Conservation (phyloP, 2,329 filamentous ascomycete species). For the Chalaropsis thielavioides region DNA sequence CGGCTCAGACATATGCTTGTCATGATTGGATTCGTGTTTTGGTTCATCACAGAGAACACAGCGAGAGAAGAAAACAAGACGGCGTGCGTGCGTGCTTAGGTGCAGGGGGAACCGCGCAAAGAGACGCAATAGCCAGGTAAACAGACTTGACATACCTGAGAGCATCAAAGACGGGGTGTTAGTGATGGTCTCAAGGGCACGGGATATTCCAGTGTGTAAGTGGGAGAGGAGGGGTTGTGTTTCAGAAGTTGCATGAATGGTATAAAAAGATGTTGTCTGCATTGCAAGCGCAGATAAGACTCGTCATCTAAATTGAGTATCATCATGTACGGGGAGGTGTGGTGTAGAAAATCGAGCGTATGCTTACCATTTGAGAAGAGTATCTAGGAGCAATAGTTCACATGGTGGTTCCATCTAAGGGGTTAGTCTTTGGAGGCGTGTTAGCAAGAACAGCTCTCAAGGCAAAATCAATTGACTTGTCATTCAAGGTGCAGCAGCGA, state of each 20-base stretch:
- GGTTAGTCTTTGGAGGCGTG: background rate
- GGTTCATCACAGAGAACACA: slow-evolving; percentile 17
- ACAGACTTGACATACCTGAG: background rate
- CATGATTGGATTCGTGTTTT: slow-evolving; percentile 56
- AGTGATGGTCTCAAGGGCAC: background rate
- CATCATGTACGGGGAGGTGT: slow-evolving; percentile 23
- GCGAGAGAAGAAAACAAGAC: background rate
- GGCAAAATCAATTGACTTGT: background rate
- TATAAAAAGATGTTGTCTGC: slow-evolving; percentile 50
- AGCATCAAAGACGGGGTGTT: background rate
- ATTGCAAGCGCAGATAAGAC: slow-evolving; percentile 62
- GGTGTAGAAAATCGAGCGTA: background rate
- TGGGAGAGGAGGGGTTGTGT: slow-evolving; percentile 18
- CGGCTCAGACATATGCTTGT: slow-evolving; percentile 98
- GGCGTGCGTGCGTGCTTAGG: background rate
- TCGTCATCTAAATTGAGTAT: slow-evolving; percentile 52
- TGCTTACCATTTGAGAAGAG: slow-evolving; percentile 13
- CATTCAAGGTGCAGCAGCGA: background rate
- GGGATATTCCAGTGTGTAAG: background rate
- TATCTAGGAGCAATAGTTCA: background rate
- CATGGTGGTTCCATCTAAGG: background rate
- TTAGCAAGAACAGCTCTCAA: background rate
- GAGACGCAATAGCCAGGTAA: background rate
- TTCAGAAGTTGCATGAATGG: slow-evolving; percentile 58
- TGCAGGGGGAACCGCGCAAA: no score